A percentile compares a stretch with the other conserved stretches of the same genome.
Evolutionary conservation across 352 stramenopile species (phyloP).

Genomic region (Phytophthora cryptogea): DNA sequence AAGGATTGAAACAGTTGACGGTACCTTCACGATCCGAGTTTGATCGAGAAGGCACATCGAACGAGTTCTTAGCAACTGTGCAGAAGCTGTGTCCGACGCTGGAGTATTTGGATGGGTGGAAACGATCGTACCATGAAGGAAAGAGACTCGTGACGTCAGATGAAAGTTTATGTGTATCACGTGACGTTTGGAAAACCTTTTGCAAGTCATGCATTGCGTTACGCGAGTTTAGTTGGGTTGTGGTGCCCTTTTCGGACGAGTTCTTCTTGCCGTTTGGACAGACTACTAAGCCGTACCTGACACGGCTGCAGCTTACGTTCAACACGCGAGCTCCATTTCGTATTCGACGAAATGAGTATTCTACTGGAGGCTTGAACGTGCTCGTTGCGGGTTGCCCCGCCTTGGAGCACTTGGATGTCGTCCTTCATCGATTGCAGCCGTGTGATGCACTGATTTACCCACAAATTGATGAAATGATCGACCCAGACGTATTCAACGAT

Average conservation of each 20-base stretch:
- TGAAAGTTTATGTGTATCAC: constrained; percentile 40
- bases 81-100: constrained; percentile 46
- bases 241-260: constrained; percentile 66
- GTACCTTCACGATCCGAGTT: constrained; percentile 39
- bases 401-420: constrained; percentile 46
- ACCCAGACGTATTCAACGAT: constrained; percentile 54
- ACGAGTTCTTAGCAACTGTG: constrained; percentile 39
- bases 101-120: constrained; percentile 74
- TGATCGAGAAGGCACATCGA: constrained; percentile 40
- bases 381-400: constrained; percentile 35
- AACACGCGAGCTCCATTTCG: constrained; percentile 54
- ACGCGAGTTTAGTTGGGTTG: constrained; percentile 71
- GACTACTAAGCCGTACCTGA: constrained; percentile 39
- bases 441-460: constrained; percentile 54
- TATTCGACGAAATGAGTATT: constrained; percentile 57
- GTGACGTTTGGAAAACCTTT: constrained; percentile 49
- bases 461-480: constrained; percentile 68
- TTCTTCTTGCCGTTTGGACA: constrained; percentile 67
- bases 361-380: constrained; percentile 42
- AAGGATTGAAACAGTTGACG: constrained; percentile 38
- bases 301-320: constrained; percentile 53
- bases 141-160: constrained; percentile 40
- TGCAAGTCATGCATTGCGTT: constrained; percentile 42
- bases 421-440: constrained; percentile 52
- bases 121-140: constrained; percentile 52